A percentile compares a stretch with the other conserved stretches of the same genome.
Conservation (phyloP, 495 filamentous ascomycete species). For the Xylaria curta region DNA sequence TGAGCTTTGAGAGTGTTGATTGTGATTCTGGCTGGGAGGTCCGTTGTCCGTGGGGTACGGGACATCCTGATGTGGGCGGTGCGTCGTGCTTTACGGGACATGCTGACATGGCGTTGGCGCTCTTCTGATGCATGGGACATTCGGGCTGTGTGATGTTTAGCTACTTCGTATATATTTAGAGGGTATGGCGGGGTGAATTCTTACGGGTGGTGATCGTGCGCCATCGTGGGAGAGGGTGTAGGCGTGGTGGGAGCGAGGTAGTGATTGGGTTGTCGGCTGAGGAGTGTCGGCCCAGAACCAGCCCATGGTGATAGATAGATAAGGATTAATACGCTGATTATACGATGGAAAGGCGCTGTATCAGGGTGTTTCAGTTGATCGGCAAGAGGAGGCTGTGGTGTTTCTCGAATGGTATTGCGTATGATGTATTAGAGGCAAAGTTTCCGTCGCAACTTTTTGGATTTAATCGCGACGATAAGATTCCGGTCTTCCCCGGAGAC, state of each 20-base stretch:
- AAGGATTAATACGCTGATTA: neutral
- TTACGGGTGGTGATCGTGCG: slow-evolving; percentile 70
- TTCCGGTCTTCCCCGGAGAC: neutral
- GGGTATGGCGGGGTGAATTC: slow-evolving; percentile 36
- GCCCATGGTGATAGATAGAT: slow-evolving; percentile 66
- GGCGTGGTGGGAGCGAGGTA: slow-evolving; percentile 31
- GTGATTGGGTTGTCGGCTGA: slow-evolving; percentile 47
- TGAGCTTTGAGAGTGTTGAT: slow-evolving; percentile 72
- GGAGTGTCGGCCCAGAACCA: slow-evolving; percentile 96
- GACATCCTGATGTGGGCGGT: slow-evolving; percentile 53
- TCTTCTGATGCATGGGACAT: slow-evolving; percentile 81
- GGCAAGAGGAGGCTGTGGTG: neutral
- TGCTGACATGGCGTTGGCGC: slow-evolving; percentile 51
- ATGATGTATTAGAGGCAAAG: slow-evolving; percentile 5
- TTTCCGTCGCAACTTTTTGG: slow-evolving; percentile 22
- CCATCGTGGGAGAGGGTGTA: slow-evolving; percentile 39
- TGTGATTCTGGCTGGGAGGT: slow-evolving; percentile 41
- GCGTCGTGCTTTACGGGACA: slow-evolving; percentile 59
- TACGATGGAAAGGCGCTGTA: neutral
- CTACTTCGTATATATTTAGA: neutral
- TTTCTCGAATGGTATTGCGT: neutral
- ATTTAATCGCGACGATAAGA: slow-evolving; percentile 14
- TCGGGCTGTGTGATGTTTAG: slow-evolving; percentile 62
- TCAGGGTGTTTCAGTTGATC: neutral
- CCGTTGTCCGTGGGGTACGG: slow-evolving; percentile 55